Base-by-base conservation (phyloP, 129 eudicot genomes). In the Erigeron canadensis region DNA sequence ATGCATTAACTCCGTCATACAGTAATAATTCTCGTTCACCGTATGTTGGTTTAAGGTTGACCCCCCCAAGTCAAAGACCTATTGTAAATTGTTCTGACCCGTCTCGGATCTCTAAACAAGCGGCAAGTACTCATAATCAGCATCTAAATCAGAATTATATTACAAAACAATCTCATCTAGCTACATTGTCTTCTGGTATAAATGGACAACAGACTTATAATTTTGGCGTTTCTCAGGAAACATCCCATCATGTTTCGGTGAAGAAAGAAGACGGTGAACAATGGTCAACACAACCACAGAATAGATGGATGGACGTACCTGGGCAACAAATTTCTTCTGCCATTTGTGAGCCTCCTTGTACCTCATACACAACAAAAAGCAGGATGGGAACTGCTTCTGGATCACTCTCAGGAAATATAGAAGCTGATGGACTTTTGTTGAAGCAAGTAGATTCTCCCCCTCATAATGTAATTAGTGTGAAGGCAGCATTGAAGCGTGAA, bases 41-140 rank as follows among this genome's bases (percentile, higher is more conserved):
- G 66, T 68, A 56, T 68, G 54, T 73, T 66, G 80, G 85, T 69
- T 71, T 77, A 51, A 75, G 76, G 71, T 58, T 71, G 72, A 74
- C 75, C 71, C 82, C 79, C 56, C 72, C 81, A 17, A 75, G 80
- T 65, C 79, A 79, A 44, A 42, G 54, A 56, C 58, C 54, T 6
- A 63, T 76, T 22, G 23, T 76, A 41, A 71, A 76, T 75, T 63
- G 39, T 60, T 42, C 71, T 63, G 74, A 71, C 64, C 62, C 81
- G n/a, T 71, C 71, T 60, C 72, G 57, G 23, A 65, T 70, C 71
- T 59, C 78, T 69, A 58, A 45, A 44, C 73, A 78, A 50, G 41
- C 16, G 72, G 83, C 74, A 60, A 79, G 78, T 69, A 65, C 6
- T 50, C 21, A 73, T 9, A 50, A 18, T 50, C 54, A 5, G 34